Evolutionary conservation across 176 grass and related monocot genomes (phyloP).

Genomic region (Coix lacrymajobi): DNA sequence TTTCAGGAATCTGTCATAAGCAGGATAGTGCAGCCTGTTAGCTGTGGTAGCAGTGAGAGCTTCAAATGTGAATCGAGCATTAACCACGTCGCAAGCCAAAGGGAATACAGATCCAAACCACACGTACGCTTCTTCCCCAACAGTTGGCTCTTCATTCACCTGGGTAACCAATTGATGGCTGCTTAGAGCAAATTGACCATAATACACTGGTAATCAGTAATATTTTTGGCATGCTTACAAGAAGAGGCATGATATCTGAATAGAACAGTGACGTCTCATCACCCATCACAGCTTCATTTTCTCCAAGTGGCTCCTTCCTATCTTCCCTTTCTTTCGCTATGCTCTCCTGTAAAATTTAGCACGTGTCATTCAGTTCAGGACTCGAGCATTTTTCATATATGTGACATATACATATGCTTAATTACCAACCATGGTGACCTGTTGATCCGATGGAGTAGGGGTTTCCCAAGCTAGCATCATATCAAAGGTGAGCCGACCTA

Average conservation of each 20-base stretch:
- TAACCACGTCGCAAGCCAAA: conserved; percentile 75
- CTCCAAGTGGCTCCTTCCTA: conserved; percentile 40
- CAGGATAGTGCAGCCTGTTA: conserved; percentile 79
- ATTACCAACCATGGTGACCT: conserved; percentile 41
- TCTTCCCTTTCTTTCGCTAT: conserved; percentile 83
- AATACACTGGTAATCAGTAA: neutral
- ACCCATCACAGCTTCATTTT: conserved; percentile 50
- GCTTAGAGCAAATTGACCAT: neutral
- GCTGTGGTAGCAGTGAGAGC: conserved; percentile 64
- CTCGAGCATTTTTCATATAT: neutral
- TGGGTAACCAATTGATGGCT: conserved; percentile 10
- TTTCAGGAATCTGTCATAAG: conserved; percentile 90
- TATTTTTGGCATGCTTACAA: conserved; percentile 43
- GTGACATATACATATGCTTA: neutral
- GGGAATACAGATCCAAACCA: conserved; percentile 87
- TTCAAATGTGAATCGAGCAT: conserved; percentile 89
- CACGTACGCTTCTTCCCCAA: conserved; percentile 79
- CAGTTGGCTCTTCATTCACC: conserved; percentile 76
- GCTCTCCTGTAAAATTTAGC: conserved; percentile 49
- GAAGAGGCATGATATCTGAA: conserved; percentile 93
- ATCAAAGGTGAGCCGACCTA: conserved; percentile 79
- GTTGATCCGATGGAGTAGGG: conserved; percentile 39
- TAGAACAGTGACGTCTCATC: conserved; percentile 87
- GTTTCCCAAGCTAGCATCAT: conserved; percentile 96
- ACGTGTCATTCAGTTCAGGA: neutral